Percentiles rank a stretch among this genome's conserved stretches.
Evolutionary conservation across 2,329 filamentous ascomycete genomes (phyloP).

Genomic region (Neonectria neomacrospora): DNA sequence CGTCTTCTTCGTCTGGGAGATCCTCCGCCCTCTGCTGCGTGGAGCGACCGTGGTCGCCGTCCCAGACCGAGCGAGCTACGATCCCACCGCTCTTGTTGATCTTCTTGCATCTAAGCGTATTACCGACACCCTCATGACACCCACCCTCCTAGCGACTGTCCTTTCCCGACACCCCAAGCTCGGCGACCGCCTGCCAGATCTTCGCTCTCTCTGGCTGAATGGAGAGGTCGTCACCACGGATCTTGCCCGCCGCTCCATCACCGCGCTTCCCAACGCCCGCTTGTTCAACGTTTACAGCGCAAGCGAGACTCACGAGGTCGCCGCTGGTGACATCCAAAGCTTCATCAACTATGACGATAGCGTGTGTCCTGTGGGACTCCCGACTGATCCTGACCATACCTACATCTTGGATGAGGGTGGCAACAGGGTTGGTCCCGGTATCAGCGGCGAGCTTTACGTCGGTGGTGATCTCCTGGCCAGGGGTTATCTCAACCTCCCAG

Average conservation of each 20-base stretch:
- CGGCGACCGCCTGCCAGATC: constrained; percentile 69
- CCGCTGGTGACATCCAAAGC: constrained; percentile 77
- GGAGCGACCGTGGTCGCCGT: constrained; percentile 81
- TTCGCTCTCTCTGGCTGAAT: constrained; percentile 82
- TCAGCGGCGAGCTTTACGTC: constrained; percentile 78
- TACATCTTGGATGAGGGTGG: constrained; percentile 79
- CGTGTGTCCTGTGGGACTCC: constrained; percentile 80
- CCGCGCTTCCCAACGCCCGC: constrained; percentile 74
- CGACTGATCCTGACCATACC: constrained; percentile 73
- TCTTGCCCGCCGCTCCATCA: constrained; percentile 74
- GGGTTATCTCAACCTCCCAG: constrained; percentile 82
- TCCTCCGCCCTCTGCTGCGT: constrained; percentile 78
- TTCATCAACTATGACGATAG: constrained; percentile 71
- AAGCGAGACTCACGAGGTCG: constrained; percentile 84
- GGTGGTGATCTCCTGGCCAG: constrained; percentile 79
- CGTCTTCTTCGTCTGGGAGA: constrained; percentile 90
- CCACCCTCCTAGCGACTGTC: constrained; percentile 79
- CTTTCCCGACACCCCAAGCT: constrained; percentile 76
- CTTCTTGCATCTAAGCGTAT: constrained; percentile 72
- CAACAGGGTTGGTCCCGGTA: constrained; percentile 69
- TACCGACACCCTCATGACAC: constrained; percentile 87
- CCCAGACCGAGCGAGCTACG: constrained; percentile 81
- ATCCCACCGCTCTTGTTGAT: constrained; percentile 78
- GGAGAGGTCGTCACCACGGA: constrained; percentile 86
- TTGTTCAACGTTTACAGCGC: constrained; percentile 85